These are phyloP conservation scores for Periconia digitata DNA, from an alignment of 2,329 filamentous ascomycete genomes.

Conservation along the genomic window DNA sequence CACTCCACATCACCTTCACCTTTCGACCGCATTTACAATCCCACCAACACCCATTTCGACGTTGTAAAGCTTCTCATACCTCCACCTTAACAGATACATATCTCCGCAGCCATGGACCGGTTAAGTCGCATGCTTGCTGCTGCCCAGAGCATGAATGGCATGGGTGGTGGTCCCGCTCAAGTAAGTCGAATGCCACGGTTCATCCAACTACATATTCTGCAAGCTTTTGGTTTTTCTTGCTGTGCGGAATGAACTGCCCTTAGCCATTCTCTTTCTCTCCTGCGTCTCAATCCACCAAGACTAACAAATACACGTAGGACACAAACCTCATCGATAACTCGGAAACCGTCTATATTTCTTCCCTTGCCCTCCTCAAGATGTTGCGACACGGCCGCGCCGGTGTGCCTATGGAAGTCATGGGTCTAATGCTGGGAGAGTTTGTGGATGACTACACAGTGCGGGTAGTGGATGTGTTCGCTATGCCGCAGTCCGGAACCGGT, in stretches of 20 bases:
- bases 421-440: slow-evolving; percentile 97
- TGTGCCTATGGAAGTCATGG: slow-evolving; percentile 99
- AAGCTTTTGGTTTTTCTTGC: too few relatives aligned
- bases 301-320: slow-evolving; percentile 59
- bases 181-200: slow-evolving; percentile 51
- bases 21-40: background rate
- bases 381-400: slow-evolving; percentile 94
- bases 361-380: slow-evolving; percentile 96
- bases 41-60: background rate
- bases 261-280: too few relatives aligned
- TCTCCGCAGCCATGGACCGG: slow-evolving; percentile 70
- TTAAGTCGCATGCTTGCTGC: slow-evolving; percentile 84
- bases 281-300: too few relatives aligned
- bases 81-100: slow-evolving; percentile 1
- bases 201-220: background rate
- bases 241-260: too few relatives aligned
- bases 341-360: slow-evolving; percentile 99
- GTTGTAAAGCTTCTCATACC: background rate
- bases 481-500: slow-evolving; percentile 97
- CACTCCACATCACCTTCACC: slow-evolving; percentile 1
- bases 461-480: slow-evolving; percentile 97
- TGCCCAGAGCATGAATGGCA: slow-evolving; percentile 67
- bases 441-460: slow-evolving; percentile 98
- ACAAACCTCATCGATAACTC: slow-evolving; percentile 97
- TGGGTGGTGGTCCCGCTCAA: slow-evolving; percentile 57